phyloP scores from a whole-genome alignment of 805 yeast species.

The Clavispora fructus region DNA sequence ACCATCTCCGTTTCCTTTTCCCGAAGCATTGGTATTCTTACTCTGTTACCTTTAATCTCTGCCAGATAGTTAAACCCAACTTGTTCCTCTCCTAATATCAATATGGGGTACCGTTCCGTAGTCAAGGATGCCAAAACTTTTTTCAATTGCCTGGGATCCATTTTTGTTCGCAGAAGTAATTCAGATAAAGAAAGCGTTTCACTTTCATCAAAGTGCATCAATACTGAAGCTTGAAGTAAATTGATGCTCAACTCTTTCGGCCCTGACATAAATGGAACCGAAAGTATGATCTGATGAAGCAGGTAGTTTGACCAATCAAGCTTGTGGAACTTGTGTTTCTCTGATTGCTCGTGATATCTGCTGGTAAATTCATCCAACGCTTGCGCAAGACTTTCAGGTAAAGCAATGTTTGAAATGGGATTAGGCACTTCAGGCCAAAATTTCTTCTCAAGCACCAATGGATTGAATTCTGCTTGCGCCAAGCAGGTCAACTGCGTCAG shows the following conservation, averaged over 20 bases:
- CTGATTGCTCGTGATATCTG: constrained; percentile 16
- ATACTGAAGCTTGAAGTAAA: constrained; percentile 39
- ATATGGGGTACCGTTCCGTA: constrained; percentile 26
- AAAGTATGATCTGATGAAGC: constrained; percentile 36
- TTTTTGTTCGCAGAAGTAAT: constrained; percentile 23
- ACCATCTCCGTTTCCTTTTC: constrained; percentile 5
- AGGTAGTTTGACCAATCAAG: constrained; percentile 40
- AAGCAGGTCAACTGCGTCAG: not conserved
- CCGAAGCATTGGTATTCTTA: constrained; percentile 26
- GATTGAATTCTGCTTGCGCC: constrained; percentile 20
- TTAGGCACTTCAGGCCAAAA: constrained; percentile 39
- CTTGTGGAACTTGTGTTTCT: constrained; percentile 18
- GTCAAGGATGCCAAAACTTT: constrained; percentile 26
- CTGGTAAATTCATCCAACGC: constrained; percentile 18
- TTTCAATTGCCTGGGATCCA: constrained; percentile 26
- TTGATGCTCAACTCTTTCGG: constrained; percentile 33
- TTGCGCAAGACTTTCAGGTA: constrained; percentile 20
- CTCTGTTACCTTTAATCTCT: constrained; percentile 22
- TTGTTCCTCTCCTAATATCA: constrained; percentile 11
- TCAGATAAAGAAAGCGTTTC: constrained; percentile 17
- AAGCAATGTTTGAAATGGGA: constrained; percentile 12
- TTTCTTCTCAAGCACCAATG: constrained; percentile 29
- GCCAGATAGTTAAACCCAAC: constrained; percentile 19
- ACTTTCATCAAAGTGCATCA: constrained; percentile 31
- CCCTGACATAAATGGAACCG: constrained; percentile 25